Evolutionary conservation across 495 filamentous ascomycete species (phyloP), one percentile per base, ranked within the genome.

Genomic region (Thermothielavioides terrestris): DNA sequence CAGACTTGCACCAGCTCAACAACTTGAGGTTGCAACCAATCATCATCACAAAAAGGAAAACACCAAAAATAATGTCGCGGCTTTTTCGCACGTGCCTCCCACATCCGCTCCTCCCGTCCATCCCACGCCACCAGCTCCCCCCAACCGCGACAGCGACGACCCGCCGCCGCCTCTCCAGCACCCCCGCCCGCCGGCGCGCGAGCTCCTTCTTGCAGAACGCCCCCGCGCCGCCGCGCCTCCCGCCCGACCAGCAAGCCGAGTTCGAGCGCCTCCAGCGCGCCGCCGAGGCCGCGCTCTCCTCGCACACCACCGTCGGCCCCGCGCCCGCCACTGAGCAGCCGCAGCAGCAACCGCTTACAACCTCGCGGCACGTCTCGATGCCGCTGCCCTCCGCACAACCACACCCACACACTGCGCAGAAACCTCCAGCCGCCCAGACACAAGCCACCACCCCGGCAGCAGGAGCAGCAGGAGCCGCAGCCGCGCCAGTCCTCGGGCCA

Each of bases 201-300:
- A n/a, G n/a, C 61, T 72, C 63, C 56, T 68, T 58, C 58, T 65
- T 69, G 60, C 52, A 67, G 52, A 40, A 46, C 53, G 54, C 73
- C 8, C 89, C 91, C 15, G 70, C 90, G 5, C 91, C 91, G 7
- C 89, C 86, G 0, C 83, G 85, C 12, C 84, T 96, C 4, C 85
- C 91, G 4, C 80, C 87, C 52, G 81, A 85, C 67, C 85, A 95
- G 58, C 91, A 97, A 72, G 86, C 88, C 63, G 83, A 95, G 44
- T 96, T 94, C 66, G 91, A 97, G 67, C 75, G 82, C 2, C 83
- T 97, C 7, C 91, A 95, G 54, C 70, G 68, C 53, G 66, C 64
- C 9, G 73, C 73, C 49, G 70, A 70, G 53, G 72, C 38, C 32
- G 52, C 54, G 2, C 42, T 61, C 10, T 55, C 54, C 32, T 56